These are phyloP conservation scores for Penicillium griseofulvum DNA, from an alignment of 2,329 filamentous ascomycete genomes.

Conservation along the genomic window DNA sequence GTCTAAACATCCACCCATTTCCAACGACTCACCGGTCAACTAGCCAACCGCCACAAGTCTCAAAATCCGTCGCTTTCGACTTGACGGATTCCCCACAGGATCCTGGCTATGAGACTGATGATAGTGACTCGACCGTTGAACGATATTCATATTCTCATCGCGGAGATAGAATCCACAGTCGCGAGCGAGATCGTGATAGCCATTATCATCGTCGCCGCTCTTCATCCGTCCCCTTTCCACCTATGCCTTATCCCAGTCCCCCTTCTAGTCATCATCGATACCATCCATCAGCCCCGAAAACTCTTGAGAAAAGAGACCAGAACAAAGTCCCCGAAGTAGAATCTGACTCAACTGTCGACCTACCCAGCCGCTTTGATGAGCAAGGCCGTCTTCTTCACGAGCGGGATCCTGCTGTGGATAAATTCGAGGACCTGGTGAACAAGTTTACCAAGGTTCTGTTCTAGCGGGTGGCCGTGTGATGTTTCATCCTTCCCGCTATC, in stretches of 20 bases:
- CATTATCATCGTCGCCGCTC: slow-evolving; percentile 24
- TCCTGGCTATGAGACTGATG: slow-evolving; percentile 44
- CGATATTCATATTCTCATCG: slow-evolving; percentile 10
- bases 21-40: slow-evolving; percentile 15
- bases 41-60: slow-evolving; percentile 23
- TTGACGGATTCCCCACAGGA: slow-evolving; percentile 19
- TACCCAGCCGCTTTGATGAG: slow-evolving; percentile 46
- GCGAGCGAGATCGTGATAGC: neutral
- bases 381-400: slow-evolving; percentile 39
- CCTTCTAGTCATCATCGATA: slow-evolving; percentile 3
- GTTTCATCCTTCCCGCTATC: neutral
- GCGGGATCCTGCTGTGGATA: slow-evolving; percentile 34
- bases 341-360: slow-evolving; percentile 46
- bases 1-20: slow-evolving; percentile 16
- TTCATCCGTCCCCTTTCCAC: slow-evolving; percentile 22
- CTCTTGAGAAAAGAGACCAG: neutral
- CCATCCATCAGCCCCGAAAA: neutral
- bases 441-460: slow-evolving; percentile 28
- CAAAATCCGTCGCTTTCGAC: slow-evolving; percentile 38
- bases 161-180: neutral
- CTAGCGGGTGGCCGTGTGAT: slow-evolving; percentile 9
- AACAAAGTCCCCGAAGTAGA: slow-evolving; percentile 25
- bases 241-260: slow-evolving; percentile 9
- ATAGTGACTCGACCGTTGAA: slow-evolving; percentile 40
- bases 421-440: slow-evolving; percentile 37